These are phyloP conservation scores for Piper betle DNA, from an alignment of 164 flowering plant species.

Conservation along the genomic window DNA sequence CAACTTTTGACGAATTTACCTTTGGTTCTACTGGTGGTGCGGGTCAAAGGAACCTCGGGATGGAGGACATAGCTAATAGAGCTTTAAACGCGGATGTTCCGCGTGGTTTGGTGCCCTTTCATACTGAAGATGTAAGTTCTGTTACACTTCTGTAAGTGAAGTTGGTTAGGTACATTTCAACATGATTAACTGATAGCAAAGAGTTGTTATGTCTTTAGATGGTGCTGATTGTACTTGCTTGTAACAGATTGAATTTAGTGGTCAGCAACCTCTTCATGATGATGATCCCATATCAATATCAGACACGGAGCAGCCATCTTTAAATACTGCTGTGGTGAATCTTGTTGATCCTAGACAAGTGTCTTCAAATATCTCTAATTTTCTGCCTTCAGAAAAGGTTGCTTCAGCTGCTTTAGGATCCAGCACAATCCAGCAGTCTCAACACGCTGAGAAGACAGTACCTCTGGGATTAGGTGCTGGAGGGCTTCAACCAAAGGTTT, in stretches of 20 bases:
- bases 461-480: conserved; percentile 89
- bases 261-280: conserved; percentile 4
- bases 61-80: background rate
- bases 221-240: background rate
- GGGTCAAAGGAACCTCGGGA: conserved; percentile 7
- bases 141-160: background rate
- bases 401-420: conserved; percentile 11
- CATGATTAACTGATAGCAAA: too few species aligned
- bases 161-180: background rate
- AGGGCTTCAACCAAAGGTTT: conserved; percentile 68
- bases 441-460: conserved; percentile 21
- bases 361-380: background rate
- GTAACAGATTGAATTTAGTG: conserved; percentile 13
- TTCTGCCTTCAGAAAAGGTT: background rate
- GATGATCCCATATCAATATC: conserved; percentile 7
- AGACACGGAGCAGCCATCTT: conserved; percentile 14
- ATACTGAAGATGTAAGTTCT: background rate
- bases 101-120: background rate
- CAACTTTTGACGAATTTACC: conserved; percentile 17
- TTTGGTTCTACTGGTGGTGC: conserved; percentile 8
- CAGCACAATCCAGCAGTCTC: conserved; percentile 11
- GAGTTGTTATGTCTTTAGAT: background rate
- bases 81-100: background rate
- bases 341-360: background rate
- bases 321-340: conserved; percentile 9